A percentile compares a stretch with the other conserved stretches of the same genome.
Evolutionary conservation across 208 protist species (phyloP).

Genomic region (Leishmania gerbilli): DNA sequence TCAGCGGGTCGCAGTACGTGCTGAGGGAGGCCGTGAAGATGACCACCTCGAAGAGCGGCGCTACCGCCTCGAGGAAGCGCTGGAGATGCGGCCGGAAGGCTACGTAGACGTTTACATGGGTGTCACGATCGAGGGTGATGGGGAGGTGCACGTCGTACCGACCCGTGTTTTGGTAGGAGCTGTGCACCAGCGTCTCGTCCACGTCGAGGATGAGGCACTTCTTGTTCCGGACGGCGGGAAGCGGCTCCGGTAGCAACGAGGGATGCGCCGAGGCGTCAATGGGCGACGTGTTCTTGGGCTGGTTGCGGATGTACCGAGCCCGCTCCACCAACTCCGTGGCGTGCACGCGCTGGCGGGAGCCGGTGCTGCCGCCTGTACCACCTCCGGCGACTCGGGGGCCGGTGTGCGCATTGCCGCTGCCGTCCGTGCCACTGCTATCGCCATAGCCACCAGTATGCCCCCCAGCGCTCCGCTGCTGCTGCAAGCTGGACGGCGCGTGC

Average conservation of each 20-base stretch:
- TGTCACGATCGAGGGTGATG: constrained; percentile 56
- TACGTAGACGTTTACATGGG: constrained; percentile 81
- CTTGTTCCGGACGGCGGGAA: constrained; percentile 41
- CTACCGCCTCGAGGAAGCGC: constrained; percentile 75
- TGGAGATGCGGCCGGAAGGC: constrained; percentile 78
- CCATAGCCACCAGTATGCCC: constrained; percentile 10
- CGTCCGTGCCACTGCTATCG: constrained; percentile 12
- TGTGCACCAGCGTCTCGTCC: constrained; percentile 92
- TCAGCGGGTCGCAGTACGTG: constrained; percentile 82
- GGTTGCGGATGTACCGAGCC: constrained; percentile 52
- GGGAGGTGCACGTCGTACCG: constrained; percentile 74
- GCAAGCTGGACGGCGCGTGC: constrained; percentile 1
- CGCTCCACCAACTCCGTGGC: constrained; percentile 52
- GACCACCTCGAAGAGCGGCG: constrained; percentile 83
- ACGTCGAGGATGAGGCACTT: constrained; percentile 90
- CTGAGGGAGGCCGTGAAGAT: constrained; percentile 89
- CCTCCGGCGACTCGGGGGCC: constrained; percentile 7
- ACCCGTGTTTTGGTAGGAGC: constrained; percentile 60
- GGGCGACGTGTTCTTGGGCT: constrained; percentile 85
- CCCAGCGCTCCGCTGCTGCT: constrained; percentile 7
- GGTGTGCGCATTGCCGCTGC: constrained; percentile 2
- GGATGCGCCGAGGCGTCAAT: constrained; percentile 63
- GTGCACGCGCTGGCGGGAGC: constrained; percentile 39
- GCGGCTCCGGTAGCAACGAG: constrained; percentile 62
- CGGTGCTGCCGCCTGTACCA: neutral